phyloP scores from a whole-genome alignment of 148 eudicot genomes.

The Dianthus caryophyllus region DNA sequence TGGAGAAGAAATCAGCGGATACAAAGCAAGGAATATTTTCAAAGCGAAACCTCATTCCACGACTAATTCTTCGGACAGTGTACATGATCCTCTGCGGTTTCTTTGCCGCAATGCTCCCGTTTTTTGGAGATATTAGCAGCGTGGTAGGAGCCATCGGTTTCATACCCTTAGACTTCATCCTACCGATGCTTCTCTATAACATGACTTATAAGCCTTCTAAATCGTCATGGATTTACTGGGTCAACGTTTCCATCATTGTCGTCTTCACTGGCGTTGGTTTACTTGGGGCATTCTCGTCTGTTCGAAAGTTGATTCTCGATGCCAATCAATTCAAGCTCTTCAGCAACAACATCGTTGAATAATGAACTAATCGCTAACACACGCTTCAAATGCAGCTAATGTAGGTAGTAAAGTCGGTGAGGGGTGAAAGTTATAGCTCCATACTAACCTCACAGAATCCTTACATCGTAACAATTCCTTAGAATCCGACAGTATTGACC shows the following conservation, averaged over 20 bases:
- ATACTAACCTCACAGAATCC: not conserved
- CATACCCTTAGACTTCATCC: slow-evolving; percentile 85
- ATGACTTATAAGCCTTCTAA: slow-evolving; percentile 60
- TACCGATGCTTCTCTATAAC: slow-evolving; percentile 94
- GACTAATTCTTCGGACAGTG: slow-evolving; percentile 60
- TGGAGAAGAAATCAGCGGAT: slow-evolving; percentile 91
- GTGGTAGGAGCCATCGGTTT: slow-evolving; percentile 87
- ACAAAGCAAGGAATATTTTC: slow-evolving; percentile 68
- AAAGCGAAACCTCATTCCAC: slow-evolving; percentile 69
- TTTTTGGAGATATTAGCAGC: slow-evolving; percentile 78
- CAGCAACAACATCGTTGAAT: slow-evolving; percentile 59
- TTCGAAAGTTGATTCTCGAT: slow-evolving; percentile 66
- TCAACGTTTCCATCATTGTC: slow-evolving; percentile 54
- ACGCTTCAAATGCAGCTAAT: not conserved
- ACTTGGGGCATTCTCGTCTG: slow-evolving; percentile 68
- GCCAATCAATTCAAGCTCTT: slow-evolving; percentile 71
- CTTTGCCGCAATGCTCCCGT: slow-evolving; percentile 88
- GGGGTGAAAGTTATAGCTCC: no score
- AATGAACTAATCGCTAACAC: slow-evolving; percentile 12
- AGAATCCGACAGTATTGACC: not conserved
- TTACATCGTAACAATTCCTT: not conserved
- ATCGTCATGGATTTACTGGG: slow-evolving; percentile 41
- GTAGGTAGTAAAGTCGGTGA: no score
- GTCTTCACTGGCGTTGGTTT: slow-evolving; percentile 68
- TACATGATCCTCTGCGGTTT: slow-evolving; percentile 76